Percentiles rank a stretch among this genome's conserved stretches.
Conservation (phyloP, 139 green algal species). For the Chlamydomonas sphaeroides region DNA sequence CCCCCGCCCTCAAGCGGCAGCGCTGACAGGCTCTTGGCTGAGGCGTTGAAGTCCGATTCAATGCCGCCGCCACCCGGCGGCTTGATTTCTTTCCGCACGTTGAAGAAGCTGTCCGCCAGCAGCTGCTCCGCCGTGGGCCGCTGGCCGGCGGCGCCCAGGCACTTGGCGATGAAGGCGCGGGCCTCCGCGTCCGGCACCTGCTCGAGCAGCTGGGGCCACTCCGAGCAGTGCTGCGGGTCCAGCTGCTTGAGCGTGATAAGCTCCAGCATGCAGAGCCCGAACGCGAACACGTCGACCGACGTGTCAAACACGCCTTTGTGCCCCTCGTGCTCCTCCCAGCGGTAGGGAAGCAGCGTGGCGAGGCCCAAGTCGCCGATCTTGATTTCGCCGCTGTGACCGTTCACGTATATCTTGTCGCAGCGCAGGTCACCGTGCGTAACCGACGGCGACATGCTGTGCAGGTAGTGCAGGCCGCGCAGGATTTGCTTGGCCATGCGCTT, state of each 20-base stretch:
- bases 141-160: slow-evolving; percentile 69
- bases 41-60: slow-evolving; percentile 9
- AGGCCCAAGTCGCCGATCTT: slow-evolving; percentile 96
- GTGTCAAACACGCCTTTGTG: slow-evolving; percentile 41
- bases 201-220: slow-evolving; percentile 53
- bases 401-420: slow-evolving; percentile 96
- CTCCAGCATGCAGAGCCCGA: slow-evolving; percentile 97
- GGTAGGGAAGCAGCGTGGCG: slow-evolving; percentile 82
- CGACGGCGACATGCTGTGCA: slow-evolving; percentile 88
- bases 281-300: slow-evolving; percentile 94
- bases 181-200: slow-evolving; percentile 80
- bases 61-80: slow-evolving; percentile 16
- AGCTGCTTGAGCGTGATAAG: slow-evolving; percentile 89
- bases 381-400: slow-evolving; percentile 91
- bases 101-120: slow-evolving; percentile 85
- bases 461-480: slow-evolving; percentile 85
- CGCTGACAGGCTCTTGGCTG: neutral
- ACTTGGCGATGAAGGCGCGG: slow-evolving; percentile 82
- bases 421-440: slow-evolving; percentile 97
- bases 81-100: slow-evolving; percentile 25
- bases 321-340: slow-evolving; percentile 59
- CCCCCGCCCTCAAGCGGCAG: neutral
- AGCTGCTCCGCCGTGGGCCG: slow-evolving; percentile 83
- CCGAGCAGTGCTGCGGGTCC: slow-evolving; percentile 65
- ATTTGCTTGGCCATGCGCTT: slow-evolving; percentile 93